Conservation (phyloP, 1,284 basidiomycete genomes). For the Irpex sp. region DNA sequence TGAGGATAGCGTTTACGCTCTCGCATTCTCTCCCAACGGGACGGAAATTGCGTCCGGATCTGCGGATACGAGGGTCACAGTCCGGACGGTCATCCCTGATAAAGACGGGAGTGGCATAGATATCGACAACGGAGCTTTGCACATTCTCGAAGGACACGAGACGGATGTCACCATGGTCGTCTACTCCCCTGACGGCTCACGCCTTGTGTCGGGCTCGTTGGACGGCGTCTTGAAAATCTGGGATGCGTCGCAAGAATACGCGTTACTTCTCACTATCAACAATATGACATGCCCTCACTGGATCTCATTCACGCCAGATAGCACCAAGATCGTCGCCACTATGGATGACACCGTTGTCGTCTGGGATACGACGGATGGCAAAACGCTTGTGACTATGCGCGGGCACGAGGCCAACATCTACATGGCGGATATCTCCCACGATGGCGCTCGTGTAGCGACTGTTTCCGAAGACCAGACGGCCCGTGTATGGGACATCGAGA, state of each 20-base stretch:
- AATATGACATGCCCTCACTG: neutral
- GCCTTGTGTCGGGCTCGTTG: conserved; percentile 8
- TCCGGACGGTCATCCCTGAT: conserved; percentile 32
- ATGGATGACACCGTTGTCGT: conserved; percentile 4
- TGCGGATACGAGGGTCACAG: conserved; percentile 11
- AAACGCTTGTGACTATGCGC: neutral
- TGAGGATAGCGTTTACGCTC: conserved; percentile 9
- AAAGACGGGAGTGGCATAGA: conserved; percentile 23
- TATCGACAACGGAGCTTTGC: conserved; percentile 13
- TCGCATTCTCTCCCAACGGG: conserved; percentile 10
- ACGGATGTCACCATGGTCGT: conserved; percentile 7
- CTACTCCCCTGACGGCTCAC: conserved; percentile 8
- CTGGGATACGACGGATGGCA: conserved; percentile 5
- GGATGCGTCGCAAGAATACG: neutral
- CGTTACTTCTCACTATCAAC: neutral
- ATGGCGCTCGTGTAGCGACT: conserved; percentile 27
- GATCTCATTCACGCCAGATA: neutral
- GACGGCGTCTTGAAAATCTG: conserved; percentile 3
- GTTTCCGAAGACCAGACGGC: conserved; percentile 28
- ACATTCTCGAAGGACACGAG: conserved; percentile 2
- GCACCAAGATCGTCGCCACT: neutral
- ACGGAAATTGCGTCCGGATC: conserved; percentile 7
- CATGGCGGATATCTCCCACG: conserved; percentile 8
- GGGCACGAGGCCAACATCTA: conserved; percentile 13
- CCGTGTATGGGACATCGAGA: conserved; percentile 24